Conservation (phyloP, 306 rosid genomes). For the apple (Malus domestica) region ASM211411v1 NC_041794.1:34979001-34979500, state of each 20-base stretch:
- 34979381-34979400: constrained; percentile 63
- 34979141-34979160: constrained; percentile 80
- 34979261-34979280: constrained; percentile 73
- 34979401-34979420: constrained; percentile 40
- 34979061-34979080: constrained; percentile 82
- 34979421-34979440: constrained; percentile 42
- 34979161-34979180: constrained; percentile 71
- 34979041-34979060: constrained; percentile 93
- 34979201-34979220: constrained; percentile 95
- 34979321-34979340: constrained; percentile 27
- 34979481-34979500: constrained; percentile 86
- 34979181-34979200: constrained; percentile 95
- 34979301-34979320: constrained; percentile 24
- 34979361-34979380: constrained; percentile 32
- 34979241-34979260: constrained; percentile 62
- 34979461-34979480: constrained; percentile 90
- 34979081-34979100: constrained; percentile 69
- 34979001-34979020: constrained; percentile 4
- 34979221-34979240: constrained; percentile 89
- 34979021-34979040: constrained; percentile 9
- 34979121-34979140: constrained; percentile 85
- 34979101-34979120: constrained; percentile 63
- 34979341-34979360: constrained; percentile 20
- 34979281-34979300: constrained; percentile 21
- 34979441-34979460: constrained; percentile 70